phyloP scores from a whole-genome alignment of 768 basidiomycete genomes.

The Butyriboletus loyo region DNA sequence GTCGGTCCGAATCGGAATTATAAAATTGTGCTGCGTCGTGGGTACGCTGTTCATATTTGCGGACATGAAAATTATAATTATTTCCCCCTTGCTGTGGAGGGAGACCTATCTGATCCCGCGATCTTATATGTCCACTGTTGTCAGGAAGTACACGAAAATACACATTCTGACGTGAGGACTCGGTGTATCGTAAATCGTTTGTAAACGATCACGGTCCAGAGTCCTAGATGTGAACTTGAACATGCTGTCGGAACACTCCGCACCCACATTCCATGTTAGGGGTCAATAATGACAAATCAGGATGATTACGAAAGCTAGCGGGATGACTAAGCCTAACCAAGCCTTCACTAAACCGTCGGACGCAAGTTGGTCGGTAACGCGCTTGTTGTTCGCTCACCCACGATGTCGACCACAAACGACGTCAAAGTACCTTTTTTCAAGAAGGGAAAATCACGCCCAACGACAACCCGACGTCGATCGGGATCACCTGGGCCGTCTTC shows the following conservation, averaged over 20 bases:
- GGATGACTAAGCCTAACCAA: constrained; percentile 26
- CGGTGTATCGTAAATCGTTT: background rate
- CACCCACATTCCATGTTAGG: background rate
- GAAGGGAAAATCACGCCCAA: constrained; percentile 76
- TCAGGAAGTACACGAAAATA: background rate
- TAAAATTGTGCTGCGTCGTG: background rate
- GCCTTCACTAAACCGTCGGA: too few relatives aligned
- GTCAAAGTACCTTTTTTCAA: constrained; percentile 85
- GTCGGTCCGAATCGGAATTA: constrained; percentile 2
- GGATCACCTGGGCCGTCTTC: constrained; percentile 47
- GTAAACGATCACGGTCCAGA: background rate
- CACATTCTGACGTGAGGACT: background rate
- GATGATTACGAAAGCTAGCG: constrained; percentile 3
- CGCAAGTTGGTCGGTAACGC: too few relatives aligned
- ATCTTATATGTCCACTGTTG: background rate
- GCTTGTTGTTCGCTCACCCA: constrained; percentile 4
- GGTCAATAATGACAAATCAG: constrained; percentile 9
- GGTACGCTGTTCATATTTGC: background rate
- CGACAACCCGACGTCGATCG: constrained; percentile 73
- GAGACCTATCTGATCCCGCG: background rate
- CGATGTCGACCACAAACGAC: constrained; percentile 33
- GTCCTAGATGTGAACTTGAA: background rate
- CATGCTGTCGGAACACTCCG: background rate
- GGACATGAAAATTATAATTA: background rate
- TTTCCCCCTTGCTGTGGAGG: background rate